These are phyloP conservation scores for Paramecium pentaurelia DNA, from an alignment of 73 alveolate species.

Conservation along the genomic window DNA sequence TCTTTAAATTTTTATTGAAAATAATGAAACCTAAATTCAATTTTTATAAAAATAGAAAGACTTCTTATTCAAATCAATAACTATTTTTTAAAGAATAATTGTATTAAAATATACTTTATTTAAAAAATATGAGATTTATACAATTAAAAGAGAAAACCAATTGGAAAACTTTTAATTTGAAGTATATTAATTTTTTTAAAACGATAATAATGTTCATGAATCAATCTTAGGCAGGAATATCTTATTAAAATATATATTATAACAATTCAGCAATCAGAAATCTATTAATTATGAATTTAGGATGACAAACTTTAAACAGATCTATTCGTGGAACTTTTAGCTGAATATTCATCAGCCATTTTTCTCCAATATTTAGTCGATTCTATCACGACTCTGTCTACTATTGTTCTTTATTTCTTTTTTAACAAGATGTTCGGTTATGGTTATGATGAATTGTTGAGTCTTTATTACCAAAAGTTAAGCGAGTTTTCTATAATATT, in stretches of 20 bases:
- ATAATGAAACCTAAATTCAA: not conserved
- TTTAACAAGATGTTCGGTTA: not conserved
- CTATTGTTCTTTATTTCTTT: not conserved
- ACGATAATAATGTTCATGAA: not conserved
- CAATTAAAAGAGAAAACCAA: not conserved
- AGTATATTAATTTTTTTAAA: not conserved
- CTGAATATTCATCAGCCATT: not conserved
- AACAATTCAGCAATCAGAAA: not conserved
- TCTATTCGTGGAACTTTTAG: not conserved
- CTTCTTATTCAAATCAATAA: no score
- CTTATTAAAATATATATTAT: not conserved
- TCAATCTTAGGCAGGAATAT: not conserved
- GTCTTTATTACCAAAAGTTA: not conserved
- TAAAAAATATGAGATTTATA: not conserved
- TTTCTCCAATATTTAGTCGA: slow-evolving; percentile 6
- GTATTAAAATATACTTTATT: not conserved
- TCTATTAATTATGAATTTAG: not conserved
- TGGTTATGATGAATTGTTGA: not conserved
- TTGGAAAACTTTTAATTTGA: not conserved
- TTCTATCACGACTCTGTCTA: slow-evolving; percentile 10
- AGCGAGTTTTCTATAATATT: slow-evolving; percentile 22
- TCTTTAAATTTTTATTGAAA: not conserved
- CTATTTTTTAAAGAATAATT: not conserved
- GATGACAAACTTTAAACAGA: not conserved
- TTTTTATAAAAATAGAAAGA: no score